Evolutionary conservation across 495 filamentous ascomycete species (phyloP).

Genomic region (Lindgomyces ingoldianus): DNA sequence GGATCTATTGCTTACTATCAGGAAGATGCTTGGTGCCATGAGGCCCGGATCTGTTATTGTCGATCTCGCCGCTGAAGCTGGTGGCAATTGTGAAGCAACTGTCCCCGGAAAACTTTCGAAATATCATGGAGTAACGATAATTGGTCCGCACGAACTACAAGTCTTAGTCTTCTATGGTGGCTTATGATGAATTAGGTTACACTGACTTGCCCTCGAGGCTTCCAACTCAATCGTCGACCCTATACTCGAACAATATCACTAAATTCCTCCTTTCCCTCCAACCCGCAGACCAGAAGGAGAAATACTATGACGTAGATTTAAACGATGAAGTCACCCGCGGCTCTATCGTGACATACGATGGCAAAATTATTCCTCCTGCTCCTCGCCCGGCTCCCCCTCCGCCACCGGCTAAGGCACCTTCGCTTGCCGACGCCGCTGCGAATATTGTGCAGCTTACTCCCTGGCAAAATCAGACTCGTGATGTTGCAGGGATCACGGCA

Average conservation of each 20-base stretch:
- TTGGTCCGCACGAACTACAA: conserved; percentile 52
- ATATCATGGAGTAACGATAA: conserved; percentile 75
- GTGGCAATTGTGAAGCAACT: conserved; percentile 78
- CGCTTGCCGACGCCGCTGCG: conserved; percentile 51
- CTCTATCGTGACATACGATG: conserved; percentile 73
- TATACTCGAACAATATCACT: conserved; percentile 86
- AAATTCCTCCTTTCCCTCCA: conserved; percentile 78
- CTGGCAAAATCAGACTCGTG: conserved; percentile 71
- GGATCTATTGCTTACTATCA: not conserved
- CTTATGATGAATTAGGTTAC: conserved; percentile 55
- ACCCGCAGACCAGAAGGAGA: conserved; percentile 69
- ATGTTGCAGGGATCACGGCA: conserved; percentile 67
- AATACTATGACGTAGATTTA: conserved; percentile 69
- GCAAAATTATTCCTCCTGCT: conserved; percentile 69
- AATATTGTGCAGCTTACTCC: conserved; percentile 67
- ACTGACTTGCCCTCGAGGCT: conserved; percentile 79
- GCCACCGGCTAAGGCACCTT: conserved; percentile 51
- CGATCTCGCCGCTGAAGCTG: conserved; percentile 77
- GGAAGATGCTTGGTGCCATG: conserved; percentile 74
- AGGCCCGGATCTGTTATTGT: conserved; percentile 80
- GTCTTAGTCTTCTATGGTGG: not conserved
- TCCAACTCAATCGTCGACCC: conserved; percentile 76
- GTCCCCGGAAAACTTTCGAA: conserved; percentile 64
- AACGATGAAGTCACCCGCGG: conserved; percentile 79
- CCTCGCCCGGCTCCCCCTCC: conserved; percentile 72